These are phyloP conservation scores for Bonia amplexicaulis DNA, from an alignment of 176 grass and related monocot genomes.

Conservation along the genomic window DNA sequence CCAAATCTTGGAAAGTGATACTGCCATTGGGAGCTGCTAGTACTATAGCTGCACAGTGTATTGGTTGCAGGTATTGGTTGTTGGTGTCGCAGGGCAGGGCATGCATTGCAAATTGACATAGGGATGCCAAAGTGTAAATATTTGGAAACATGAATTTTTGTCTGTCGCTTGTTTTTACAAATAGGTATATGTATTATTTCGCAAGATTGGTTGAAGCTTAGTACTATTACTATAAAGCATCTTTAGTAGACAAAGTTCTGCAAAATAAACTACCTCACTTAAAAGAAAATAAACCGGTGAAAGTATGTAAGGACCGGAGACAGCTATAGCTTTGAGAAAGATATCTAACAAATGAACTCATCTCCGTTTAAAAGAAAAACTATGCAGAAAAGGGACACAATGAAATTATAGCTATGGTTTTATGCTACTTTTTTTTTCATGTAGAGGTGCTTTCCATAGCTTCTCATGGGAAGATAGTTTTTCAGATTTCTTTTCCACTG, in stretches of 20 bases:
- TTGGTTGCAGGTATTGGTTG: too few relatives aligned
- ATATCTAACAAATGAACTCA: background rate
- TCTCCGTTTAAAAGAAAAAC: background rate
- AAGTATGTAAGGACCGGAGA: background rate
- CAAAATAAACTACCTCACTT: background rate
- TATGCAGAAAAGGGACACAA: background rate
- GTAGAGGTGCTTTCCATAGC: background rate
- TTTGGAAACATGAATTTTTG: background rate
- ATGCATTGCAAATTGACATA: background rate
- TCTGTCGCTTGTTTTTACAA: background rate
- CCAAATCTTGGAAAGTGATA: constrained; percentile 43
- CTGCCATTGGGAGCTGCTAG: background rate
- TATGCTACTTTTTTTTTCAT: background rate
- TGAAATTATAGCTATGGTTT: background rate
- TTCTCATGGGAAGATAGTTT: background rate
- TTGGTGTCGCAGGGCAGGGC: background rate
- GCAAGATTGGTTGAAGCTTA: background rate
- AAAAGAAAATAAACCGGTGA: background rate
- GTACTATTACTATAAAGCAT: background rate
- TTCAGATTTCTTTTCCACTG: background rate
- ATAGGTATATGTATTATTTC: background rate
- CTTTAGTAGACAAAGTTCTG: background rate
- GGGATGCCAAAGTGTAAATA: background rate
- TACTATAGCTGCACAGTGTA: background rate
- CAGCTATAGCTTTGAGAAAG: background rate